These are phyloP conservation scores for Trichomonascus vanleenenianus DNA, from an alignment of 805 yeast species.

Conservation along the genomic window DNA sequence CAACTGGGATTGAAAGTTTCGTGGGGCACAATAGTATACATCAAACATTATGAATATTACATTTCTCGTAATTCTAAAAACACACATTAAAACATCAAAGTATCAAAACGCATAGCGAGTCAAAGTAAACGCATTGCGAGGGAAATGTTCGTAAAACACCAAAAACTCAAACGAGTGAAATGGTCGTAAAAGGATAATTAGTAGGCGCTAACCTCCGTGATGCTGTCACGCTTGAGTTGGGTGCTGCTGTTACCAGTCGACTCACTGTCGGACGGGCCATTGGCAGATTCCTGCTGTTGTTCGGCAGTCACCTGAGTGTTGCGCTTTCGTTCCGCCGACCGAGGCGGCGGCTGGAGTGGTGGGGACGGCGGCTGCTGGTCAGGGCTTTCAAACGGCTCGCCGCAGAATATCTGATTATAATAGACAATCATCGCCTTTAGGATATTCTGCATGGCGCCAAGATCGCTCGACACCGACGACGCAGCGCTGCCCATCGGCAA, in stretches of 20 bases:
- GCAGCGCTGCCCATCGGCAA: conserved; percentile 27
- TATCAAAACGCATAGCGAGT: too few relatives aligned
- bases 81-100: too few relatives aligned
- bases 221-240: conserved; percentile 16
- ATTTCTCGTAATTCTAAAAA: too few relatives aligned
- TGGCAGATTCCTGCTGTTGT: neutral
- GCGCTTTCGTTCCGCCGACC: neutral
- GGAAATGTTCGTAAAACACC: too few relatives aligned
- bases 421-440: conserved; percentile 40
- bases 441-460: conserved; percentile 48
- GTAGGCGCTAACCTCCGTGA: conserved; percentile 22
- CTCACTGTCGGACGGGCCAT: conserved; percentile 3
- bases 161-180: too few relatives aligned
- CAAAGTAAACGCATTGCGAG: too few relatives aligned
- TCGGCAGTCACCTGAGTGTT: neutral
- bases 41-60: too few relatives aligned
- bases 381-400: conserved; percentile 1
- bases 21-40: too few relatives aligned
- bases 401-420: conserved; percentile 24
- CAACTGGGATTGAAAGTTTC: too few relatives aligned
- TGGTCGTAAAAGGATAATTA: neutral
- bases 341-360: neutral
- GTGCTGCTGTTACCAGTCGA: neutral
- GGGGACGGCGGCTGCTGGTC: neutral
- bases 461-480: conserved; percentile 38